phyloP scores from a whole-genome alignment of 2,329 filamentous ascomycete species.

The Thyridium curvatum region DNA sequence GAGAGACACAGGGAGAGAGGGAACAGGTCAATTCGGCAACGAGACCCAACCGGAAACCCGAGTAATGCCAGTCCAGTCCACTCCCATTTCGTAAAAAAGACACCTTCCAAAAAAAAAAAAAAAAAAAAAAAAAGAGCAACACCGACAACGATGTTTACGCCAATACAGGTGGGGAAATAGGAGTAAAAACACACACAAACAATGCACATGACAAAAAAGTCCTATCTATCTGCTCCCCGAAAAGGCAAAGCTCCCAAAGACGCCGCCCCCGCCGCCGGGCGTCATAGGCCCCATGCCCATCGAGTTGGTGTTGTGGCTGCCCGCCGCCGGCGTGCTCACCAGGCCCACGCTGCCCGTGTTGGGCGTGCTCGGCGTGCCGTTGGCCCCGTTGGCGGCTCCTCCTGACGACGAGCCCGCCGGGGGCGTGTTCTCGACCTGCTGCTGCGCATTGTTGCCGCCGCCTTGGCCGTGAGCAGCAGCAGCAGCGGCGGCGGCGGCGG shows the following conservation, averaged over 20 bases:
- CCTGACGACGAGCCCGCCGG: constrained; percentile 27
- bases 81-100: too few species aligned
- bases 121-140: constrained; percentile 6
- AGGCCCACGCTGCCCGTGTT: constrained; percentile 51
- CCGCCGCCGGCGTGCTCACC: constrained; percentile 64
- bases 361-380: constrained; percentile 53
- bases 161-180: too few species aligned
- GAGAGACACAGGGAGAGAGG: constrained; percentile 2
- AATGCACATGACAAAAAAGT: too few species aligned
- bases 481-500: neutral
- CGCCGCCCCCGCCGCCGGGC: constrained; percentile 66
- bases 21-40: too few species aligned
- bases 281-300: constrained; percentile 66
- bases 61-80: too few species aligned
- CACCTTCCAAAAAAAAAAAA: constrained; percentile 1
- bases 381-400: constrained; percentile 25
- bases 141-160: too few species aligned
- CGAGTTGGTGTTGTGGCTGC: constrained; percentile 49
- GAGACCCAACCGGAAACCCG: constrained; percentile 5
- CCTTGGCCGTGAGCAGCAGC: constrained; percentile 15
- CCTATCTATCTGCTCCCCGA: constrained; percentile 12
- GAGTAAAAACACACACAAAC: too few species aligned
- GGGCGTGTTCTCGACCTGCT: constrained; percentile 27
- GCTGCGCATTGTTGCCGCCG: constrained; percentile 9
- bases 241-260: constrained; percentile 68